Evolutionary conservation across 2,329 filamentous ascomycete genomes (phyloP), one percentile per base, ranked within the genome.

Genomic region (Clonostachys rosea): DNA sequence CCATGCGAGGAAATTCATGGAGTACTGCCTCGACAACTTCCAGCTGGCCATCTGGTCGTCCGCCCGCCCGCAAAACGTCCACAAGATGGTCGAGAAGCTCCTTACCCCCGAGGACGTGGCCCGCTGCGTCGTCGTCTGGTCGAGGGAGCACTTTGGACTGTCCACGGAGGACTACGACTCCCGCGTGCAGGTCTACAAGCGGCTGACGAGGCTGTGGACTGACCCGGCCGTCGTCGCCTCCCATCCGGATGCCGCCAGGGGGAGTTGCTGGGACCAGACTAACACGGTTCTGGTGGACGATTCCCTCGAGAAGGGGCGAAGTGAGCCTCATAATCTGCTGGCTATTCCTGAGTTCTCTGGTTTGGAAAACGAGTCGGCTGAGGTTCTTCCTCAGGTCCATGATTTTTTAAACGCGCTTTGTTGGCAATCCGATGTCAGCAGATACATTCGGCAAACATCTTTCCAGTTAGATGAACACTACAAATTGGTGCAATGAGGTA

Each of bases 281-380:
- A 95, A 97, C 64, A 97, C 94, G 0, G 77, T 97, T 7, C 74
- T 99, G 24, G 83, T 97, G 37, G 94, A 99, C 56, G 94, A 97
- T 67, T 89, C 85, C 33, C 57, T 68, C 2, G 77, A 91, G 58
- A 99, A 97, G 71, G 91, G 86, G 1, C 75, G 81, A 24, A 85
- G 79, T 47, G 89, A 99, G 64, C 94, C 94, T 1, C 80, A 81
- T 68, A 97, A 97, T 57, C 75, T 94, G 18, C 68, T 97, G 10
- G 73, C 84, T 53, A 77, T 97, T 18, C 88, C 91, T 1, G 90
- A 95, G 65, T 96, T 94, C 59, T 63, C 65, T 3, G 80, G 76
- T 12, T 49, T 73, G 35, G 40, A 49, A 3, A 50, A 58, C 7
- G 76, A 80, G 57, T 41, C 53, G 1, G 59, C 60, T 2, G 54